Conservation (phyloP, 2,329 filamentous ascomycete species). For the Fusarium pseudocircinatum region DNA sequence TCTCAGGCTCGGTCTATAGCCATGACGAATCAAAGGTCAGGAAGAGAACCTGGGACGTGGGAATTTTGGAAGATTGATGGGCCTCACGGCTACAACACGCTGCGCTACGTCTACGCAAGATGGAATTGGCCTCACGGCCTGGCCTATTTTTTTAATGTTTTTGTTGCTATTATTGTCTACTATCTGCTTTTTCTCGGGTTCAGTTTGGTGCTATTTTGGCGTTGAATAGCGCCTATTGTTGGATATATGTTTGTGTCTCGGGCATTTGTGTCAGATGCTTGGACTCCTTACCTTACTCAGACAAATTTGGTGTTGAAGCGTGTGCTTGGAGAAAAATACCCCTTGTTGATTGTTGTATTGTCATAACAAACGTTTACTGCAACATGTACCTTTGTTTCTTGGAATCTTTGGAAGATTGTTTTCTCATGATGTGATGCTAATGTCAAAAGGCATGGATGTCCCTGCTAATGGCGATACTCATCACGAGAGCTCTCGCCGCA, state of each 20-base stretch:
- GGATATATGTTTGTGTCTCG: conserved; percentile 4
- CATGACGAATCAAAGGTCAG: conserved; percentile 29
- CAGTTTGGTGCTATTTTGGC: conserved; percentile 33
- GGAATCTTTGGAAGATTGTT: not conserved
- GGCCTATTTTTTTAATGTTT: conserved; percentile 40
- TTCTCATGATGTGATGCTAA: conserved; percentile 17
- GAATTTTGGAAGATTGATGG: conserved; percentile 42
- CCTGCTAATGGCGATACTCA: conserved; percentile 3
- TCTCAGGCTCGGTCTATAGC: conserved; percentile 18
- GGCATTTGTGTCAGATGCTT: conserved; percentile 7
- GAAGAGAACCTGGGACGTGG: conserved; percentile 35
- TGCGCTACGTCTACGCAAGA: conserved; percentile 40
- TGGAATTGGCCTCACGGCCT: conserved; percentile 44
- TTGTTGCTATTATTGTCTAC: conserved; percentile 17
- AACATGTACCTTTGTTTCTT: conserved; percentile 30
- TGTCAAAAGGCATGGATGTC: conserved; percentile 6
- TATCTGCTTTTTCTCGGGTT: conserved; percentile 7
- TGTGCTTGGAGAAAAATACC: conserved; percentile 38
- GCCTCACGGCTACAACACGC: conserved; percentile 42
- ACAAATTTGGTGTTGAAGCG: conserved; percentile 32
- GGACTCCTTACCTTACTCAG: conserved; percentile 5
- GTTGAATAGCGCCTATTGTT: conserved; percentile 31
- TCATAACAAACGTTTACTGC: conserved; percentile 23
- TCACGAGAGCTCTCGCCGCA: conserved; percentile 17
- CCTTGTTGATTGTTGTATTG: conserved; percentile 21